Conservation (phyloP, 2,329 filamentous ascomycete species). For the Aspergillus pseudoglaucus region DNA sequence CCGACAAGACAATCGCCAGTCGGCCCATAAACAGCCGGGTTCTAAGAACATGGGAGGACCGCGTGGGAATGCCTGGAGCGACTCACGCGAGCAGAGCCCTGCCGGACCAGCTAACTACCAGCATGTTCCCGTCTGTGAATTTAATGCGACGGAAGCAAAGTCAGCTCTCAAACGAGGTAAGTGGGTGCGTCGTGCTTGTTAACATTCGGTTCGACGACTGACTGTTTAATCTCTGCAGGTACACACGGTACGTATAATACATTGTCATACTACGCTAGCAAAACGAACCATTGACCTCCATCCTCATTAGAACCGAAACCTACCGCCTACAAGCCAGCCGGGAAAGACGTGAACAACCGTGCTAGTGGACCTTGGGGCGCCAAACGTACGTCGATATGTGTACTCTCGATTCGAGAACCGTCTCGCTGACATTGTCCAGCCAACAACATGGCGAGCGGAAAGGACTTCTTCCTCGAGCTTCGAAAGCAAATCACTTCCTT, state of each 20-base stretch:
- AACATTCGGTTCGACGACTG: constrained; percentile 3
- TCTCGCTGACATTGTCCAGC: constrained; percentile 24
- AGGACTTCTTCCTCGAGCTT: constrained; percentile 45
- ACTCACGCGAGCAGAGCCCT: constrained; percentile 15
- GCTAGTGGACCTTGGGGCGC: constrained; percentile 38
- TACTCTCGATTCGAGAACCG: not conserved
- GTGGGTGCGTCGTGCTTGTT: not conserved
- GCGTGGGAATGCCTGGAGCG: constrained; percentile 25
- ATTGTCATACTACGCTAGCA: not conserved
- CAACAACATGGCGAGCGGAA: constrained; percentile 43
- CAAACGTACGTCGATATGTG: constrained; percentile 33
- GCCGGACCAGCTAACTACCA: constrained; percentile 26
- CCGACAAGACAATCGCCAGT: constrained; percentile 30
- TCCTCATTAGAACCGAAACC: constrained; percentile 25
- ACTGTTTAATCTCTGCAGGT: constrained; percentile 12
- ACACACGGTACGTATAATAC: constrained; percentile 21
- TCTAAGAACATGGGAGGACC: constrained; percentile 24
- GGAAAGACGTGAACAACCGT: constrained; percentile 31
- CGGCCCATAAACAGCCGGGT: constrained; percentile 30
- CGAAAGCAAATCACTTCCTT: constrained; percentile 41
- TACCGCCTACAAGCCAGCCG: constrained; percentile 33
- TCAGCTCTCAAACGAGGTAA: constrained; percentile 36
- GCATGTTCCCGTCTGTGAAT: constrained; percentile 37
- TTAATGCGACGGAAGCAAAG: constrained; percentile 40
- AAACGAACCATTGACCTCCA: constrained; percentile 2